Conservation (phyloP, 2,329 filamentous ascomycete genomes). For the Cercospora zeina region DNA sequence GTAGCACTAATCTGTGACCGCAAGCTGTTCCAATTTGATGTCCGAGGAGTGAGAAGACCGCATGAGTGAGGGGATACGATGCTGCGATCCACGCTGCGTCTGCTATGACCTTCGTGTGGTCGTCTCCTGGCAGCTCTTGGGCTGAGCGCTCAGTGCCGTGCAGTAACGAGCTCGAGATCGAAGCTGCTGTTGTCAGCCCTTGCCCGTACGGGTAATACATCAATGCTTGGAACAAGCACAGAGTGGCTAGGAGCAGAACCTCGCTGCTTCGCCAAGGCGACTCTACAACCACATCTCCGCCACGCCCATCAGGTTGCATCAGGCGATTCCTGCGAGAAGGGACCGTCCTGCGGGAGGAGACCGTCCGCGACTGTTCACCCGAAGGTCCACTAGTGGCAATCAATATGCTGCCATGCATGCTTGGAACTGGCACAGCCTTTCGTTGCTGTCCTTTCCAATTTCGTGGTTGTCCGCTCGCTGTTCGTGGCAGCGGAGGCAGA, state of each 20-base stretch:
- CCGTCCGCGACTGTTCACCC: not conserved
- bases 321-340: not conserved
- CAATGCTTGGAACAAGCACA: conserved; percentile 9
- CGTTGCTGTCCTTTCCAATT: conserved; percentile 6
- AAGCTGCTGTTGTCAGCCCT: conserved; percentile 9
- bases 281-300: not conserved
- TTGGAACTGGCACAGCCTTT: conserved; percentile 1
- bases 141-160: not conserved
- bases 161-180: conserved; percentile 6
- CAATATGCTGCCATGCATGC: conserved; percentile 15
- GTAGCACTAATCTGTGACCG: conserved; percentile 21
- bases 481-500: conserved; percentile 5
- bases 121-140: not conserved
- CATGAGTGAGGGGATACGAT: conserved; percentile 21
- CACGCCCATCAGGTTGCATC: not conserved
- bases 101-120: not conserved
- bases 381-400: conserved; percentile 1
- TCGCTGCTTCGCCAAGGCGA: conserved; percentile 1
- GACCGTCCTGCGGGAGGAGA: not conserved
- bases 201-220: conserved; percentile 15
- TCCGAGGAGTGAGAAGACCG: conserved; percentile 18
- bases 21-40: conserved; percentile 17
- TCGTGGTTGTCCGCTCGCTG: not conserved
- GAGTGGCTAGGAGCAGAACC: not conserved
- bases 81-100: conserved; percentile 21